Base-by-base conservation (phyloP, 305 asterid genomes). In the Plantago lanceolata region DNA sequence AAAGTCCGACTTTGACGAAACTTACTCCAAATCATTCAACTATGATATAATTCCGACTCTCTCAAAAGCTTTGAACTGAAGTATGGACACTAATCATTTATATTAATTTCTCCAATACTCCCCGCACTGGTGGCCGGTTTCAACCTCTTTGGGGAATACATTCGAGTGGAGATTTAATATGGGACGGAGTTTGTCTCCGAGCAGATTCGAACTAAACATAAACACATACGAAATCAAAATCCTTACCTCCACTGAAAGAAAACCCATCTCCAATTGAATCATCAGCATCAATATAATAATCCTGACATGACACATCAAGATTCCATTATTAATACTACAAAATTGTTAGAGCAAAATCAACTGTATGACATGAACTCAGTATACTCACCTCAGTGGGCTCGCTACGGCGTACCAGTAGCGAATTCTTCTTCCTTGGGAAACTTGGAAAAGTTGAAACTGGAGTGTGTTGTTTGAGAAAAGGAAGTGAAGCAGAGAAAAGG, bases 181-280 rank as follows among this genome's bases (percentile, higher is more conserved):
- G 2, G 33, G 33, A 5, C 5, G 33, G 5, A 28, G 33, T 28
- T 28, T 28, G 33, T 28, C 33, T 28, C 33, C 33, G 33, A 28
- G 33, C 2, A 28, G 33, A 28, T 28, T 28, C 33, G 33, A 28
- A 28, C 33, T 28, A n/a, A 14, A 8, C 55, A 35, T 13, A 19
- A 13, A 53, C n/a, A 14, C 5, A 11, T 57, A 56, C 26, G 2
- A 57, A 56, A 61, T n/a, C 55, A 14, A 48, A 43, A 48, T 62
- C 45, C 71, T 57, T 53, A 89, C 98, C 98, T 78, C 98, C 98
- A 63, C 95, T 89, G 66, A 92, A 92, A 61, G 96, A 82, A 80
- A 92, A 92, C 3, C 95, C 98, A 69, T 92, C 98, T 62, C 98
- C 95, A 29, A 71, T 62, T 18, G 93, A 84, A 72, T 64, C 87